Base-by-base conservation (phyloP, 768 basidiomycete species). In the Roridomyces roridus region DNA sequence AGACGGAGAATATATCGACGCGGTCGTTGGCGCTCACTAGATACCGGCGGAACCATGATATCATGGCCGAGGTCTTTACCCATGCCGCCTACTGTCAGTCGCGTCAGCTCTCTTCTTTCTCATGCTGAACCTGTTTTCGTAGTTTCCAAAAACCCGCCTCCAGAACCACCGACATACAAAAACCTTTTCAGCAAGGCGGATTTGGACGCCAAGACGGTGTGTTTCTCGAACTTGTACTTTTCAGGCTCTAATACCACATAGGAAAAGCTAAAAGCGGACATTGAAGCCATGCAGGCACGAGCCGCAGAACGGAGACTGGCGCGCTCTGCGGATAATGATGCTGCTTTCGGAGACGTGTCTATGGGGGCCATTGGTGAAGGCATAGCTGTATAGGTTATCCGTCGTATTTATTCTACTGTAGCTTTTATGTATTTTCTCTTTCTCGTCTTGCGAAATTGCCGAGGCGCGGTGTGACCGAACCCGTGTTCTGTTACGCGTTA, bases 11-110 rank as follows among this genome's bases (percentile, higher is more conserved):
- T 56, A 87, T 92, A 55, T 88, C 91, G 0, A 85, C 88, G 2
- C 81, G 88, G 39, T 83, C 89, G 3, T 77, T 92, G 15, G 88
- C 92, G 7, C 65, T 89, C 31, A 81, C 85, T 17, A 80, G 91
- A 31, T 94, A 92, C 66, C 83, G 80, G 61, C 85, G 91, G 6
- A 94, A 94, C 65, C 90, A 93, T 65, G 91, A 92, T 40, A 76
- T 88, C 57, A 94, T 94, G 91, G 88, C 88, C 66, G 88, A 88
- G 39, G 87, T 94, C 2, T 92, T 94, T 70, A 79, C 78, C 60
- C 81, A 83, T 61, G 91, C 91, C 21, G 88, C 87, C 1, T 88
- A 85, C 64, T 84, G 91, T 79, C 50, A 29, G 11, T 52, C 20
- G 21, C 23, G 39, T 51, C 59, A 14, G n/a, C n/a, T n/a, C n/a